A percentile compares a stretch with the other conserved stretches of the same genome.
Conservation (phyloP, 2,329 filamentous ascomycete genomes). For the Grosmannia serpens region DNA sequence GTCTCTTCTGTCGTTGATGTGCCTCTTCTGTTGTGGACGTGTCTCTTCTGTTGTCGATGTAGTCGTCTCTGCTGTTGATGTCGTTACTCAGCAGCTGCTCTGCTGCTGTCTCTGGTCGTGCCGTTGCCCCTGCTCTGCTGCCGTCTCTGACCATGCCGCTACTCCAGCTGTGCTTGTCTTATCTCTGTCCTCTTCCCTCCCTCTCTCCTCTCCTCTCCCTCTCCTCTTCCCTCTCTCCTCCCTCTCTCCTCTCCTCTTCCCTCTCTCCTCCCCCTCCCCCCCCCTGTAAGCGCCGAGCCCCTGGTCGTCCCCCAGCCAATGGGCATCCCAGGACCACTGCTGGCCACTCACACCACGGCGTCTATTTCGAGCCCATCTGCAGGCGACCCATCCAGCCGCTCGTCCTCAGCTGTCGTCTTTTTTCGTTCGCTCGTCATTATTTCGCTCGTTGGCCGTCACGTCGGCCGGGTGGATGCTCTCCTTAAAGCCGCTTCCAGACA, state of each 20-base stretch:
- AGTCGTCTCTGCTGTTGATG: no score
- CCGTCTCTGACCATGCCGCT: no score
- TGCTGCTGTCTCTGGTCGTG: no score
- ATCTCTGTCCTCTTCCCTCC: neutral
- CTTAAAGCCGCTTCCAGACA: no score
- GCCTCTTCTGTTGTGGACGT: no score
- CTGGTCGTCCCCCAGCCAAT: conserved; percentile 4
- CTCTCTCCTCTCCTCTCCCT: neutral
- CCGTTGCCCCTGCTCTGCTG: no score
- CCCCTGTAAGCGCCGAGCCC: conserved; percentile 9
- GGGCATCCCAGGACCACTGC: neutral
- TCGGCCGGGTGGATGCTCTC: neutral
- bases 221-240: neutral
- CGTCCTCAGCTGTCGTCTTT: no score
- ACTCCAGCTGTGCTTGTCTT: neutral
- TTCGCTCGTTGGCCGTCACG: neutral
- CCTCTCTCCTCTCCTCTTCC: neutral
- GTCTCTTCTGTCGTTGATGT: no score
- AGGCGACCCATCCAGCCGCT: neutral
- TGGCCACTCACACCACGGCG: conserved; percentile 9
- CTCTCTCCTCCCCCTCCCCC: no score
- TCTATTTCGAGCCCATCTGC: conserved; percentile 1
- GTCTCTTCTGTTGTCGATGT: no score
- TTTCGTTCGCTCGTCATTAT: neutral
- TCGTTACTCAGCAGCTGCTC: no score